Conservation (phyloP, 129 eudicot species). For the Rutidosis leptorrhynchoides region DNA sequence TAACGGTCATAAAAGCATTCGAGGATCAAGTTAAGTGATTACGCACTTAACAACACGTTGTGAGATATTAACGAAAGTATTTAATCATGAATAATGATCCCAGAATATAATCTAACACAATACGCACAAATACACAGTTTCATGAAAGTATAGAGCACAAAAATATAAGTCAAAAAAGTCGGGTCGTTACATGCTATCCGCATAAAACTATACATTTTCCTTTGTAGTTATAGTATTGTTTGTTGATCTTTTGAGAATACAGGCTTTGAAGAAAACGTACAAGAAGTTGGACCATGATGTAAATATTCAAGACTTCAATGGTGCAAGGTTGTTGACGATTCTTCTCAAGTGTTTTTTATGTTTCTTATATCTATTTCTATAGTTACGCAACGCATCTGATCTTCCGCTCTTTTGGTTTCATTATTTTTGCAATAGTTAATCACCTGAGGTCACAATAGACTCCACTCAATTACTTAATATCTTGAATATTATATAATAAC, state of each 20-base stretch:
- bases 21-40: no score
- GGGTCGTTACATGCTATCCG: no score
- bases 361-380: not conserved
- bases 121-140: no score
- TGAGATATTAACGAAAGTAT: no score
- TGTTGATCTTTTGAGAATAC: conserved; percentile 26
- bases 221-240: conserved; percentile 1
- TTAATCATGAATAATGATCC: no score
- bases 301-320: conserved; percentile 72
- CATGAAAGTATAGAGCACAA: no score
- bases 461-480: conserved; percentile 20
- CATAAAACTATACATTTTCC: conserved; percentile 2
- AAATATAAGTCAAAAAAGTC: no score
- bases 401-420: conserved; percentile 13
- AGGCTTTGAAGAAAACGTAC: conserved; percentile 88
- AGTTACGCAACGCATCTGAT: conserved; percentile 19
- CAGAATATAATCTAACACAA: no score
- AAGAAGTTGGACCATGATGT: conserved; percentile 92
- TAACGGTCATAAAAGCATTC: no score
- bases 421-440: conserved; percentile 62
- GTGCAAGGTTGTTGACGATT: conserved; percentile 56
- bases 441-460: conserved; percentile 64
- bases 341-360: not conserved
- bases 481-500: conserved; percentile 15
- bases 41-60: no score